These are phyloP conservation scores for Ascocoryne sarcoides DNA, from an alignment of 2,329 filamentous ascomycete genomes.

Conservation along the genomic window DNA sequence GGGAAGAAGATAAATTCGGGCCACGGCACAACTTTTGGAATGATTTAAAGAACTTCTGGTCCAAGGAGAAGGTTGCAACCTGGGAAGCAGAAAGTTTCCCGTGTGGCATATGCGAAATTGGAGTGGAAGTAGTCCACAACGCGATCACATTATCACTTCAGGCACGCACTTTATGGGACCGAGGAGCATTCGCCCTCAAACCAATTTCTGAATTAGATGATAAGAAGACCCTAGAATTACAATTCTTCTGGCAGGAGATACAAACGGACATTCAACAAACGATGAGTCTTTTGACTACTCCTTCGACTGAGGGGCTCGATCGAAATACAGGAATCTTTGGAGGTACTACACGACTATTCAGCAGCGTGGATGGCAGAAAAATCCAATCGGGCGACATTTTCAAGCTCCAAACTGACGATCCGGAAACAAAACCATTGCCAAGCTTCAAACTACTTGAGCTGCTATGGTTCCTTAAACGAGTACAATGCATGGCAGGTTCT, in stretches of 20 bases:
- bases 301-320: constrained; percentile 10
- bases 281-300: constrained; percentile 12
- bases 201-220: constrained; percentile 11
- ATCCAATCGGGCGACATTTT: constrained; percentile 13
- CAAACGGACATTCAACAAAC: constrained; percentile 1
- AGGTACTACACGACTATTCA: neutral
- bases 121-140: constrained; percentile 8
- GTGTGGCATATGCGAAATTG: constrained; percentile 3
- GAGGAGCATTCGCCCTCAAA: constrained; percentile 13
- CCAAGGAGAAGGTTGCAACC: constrained; percentile 11
- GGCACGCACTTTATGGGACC: constrained; percentile 7
- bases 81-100: constrained; percentile 14
- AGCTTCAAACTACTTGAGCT: constrained; percentile 6
- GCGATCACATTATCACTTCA: constrained; percentile 6
- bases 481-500: neutral
- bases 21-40: constrained; percentile 9
- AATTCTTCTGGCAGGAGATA: constrained; percentile 15
- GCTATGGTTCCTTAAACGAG: constrained; percentile 4
- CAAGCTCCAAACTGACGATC: constrained; percentile 8
- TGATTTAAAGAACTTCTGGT: constrained; percentile 9
- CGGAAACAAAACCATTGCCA: constrained; percentile 6
- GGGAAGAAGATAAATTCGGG: constrained; percentile 7
- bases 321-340: neutral
- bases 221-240: constrained; percentile 9
- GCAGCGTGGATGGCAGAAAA: neutral